Evolutionary conservation across 768 basidiomycete species (phyloP), one percentile per base, ranked within the genome.

Genomic region (Megacollybia marginata): DNA sequence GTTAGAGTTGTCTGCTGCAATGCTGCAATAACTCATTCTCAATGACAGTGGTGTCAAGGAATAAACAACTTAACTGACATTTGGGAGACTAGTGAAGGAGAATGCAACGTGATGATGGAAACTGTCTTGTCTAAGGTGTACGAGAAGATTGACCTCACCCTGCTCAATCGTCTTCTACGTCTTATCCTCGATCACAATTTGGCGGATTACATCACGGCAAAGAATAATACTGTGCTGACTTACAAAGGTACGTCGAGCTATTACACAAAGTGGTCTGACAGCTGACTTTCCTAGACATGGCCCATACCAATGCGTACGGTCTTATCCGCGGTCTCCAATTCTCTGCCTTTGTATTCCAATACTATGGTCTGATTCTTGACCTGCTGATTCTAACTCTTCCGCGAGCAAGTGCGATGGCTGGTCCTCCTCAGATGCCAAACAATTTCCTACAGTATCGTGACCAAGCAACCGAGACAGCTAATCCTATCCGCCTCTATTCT

Each of bases 81-180:
- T 36, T 99, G 96, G 96, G 96, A 98, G 69, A 98, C 94, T 1
- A 80, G 83, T 52, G 94, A 99, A 59, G 96, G 96, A 54, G 95
- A 98, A 70, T 97, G 93, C 68, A 88, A 92, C 59, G 96, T 98
- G 42, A 76, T 99, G 72, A 97, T 98, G 94, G 96, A 99, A 72
- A 99, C 96, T 0, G 92, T 95, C 6, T 76, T 96, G 35, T 93
- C 91, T 31, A 93, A 96, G 69, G 96, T 97, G 16, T 98, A 98
- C 65, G 96, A 98, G 76, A 98, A 99, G 80, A 88, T 99, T 56
- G 96, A 99, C 62, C 65, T 99, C 57, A 99, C 96, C 0, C 73
- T 98, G 36, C 80, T 99, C 59, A 96, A 98, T 66, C 90, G 95
- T 58, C 77, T 99, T 3, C 78, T 98, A 40, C 91, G 96, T 49